Conservation (phyloP, 164 flowering plant genomes). For the Houttuynia cordata region DNA sequence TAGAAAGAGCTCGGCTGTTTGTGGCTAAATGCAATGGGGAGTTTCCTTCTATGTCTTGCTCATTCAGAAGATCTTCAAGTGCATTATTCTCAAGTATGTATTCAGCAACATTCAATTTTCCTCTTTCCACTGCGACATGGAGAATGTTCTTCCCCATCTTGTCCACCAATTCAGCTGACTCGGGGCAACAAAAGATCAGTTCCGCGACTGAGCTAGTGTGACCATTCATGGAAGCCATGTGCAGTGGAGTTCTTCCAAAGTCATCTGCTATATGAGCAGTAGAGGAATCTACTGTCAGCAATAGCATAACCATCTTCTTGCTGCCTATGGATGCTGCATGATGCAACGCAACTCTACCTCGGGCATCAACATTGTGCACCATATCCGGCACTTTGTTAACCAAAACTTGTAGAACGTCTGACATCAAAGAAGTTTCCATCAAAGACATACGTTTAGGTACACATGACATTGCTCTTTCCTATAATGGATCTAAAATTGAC, state of each 20-base stretch:
- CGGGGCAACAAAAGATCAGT: neutral
- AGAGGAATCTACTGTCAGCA: neutral
- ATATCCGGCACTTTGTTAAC: no score
- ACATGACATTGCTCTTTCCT: no score
- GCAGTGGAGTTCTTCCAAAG: neutral
- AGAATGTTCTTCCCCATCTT: neutral
- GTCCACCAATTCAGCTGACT: neutral
- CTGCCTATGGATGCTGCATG: slow-evolving; percentile 1
- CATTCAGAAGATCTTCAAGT: slow-evolving; percentile 1
- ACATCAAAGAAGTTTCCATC: no score
- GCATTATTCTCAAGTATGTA: neutral
- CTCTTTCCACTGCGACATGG: slow-evolving; percentile 2
- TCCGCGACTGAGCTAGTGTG: neutral
- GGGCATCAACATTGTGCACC: no score
- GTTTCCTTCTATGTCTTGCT: neutral
- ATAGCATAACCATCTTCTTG: neutral
- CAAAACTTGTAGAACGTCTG: no score
- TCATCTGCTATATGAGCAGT: neutral
- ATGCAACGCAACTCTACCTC: slow-evolving; percentile 1
- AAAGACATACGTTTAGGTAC: no score
- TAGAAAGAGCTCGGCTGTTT: neutral
- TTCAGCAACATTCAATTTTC: neutral
- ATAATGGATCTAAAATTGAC: no score
- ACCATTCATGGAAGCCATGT: neutral
- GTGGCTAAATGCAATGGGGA: slow-evolving; percentile 4